Evolutionary conservation across 257 asterid genomes (phyloP), one percentile per base, ranked within the genome.

Genomic region (Nicotiana tomentosiformis): DNA sequence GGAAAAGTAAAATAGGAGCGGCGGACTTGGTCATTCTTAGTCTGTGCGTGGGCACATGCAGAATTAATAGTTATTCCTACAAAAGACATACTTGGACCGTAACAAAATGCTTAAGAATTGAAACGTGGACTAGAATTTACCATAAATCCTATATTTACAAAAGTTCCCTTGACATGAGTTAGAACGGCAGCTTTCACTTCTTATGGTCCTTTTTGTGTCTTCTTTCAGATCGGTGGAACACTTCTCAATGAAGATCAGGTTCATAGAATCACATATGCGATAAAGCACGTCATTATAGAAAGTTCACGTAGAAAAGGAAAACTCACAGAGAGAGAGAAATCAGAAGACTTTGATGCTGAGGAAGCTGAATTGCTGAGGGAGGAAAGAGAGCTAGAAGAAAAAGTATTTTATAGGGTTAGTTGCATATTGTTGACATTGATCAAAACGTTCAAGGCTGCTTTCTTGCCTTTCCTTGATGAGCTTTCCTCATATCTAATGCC

Each of bases 371-470:
- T 94, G 84, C 94, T 96, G 61, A 91, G 83, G 84, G 97, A 93
- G 91, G 98, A 96, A 90, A 92, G 92, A 67, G 98, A 94, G 89
- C 96, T 89, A 88, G 99, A 94, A 87, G 98, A 93, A 89, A 94
- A 92, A 87, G 94, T 94, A 65, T 91, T 4, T 80, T 85, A 17
- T 17, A 14, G 93, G 99, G 90, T 94, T 85, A 96, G 98, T 88
- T 95, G 94, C 86, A 88, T 94, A 56, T 77, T 94, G 85, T 94
- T 95, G 60, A 94, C 98, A 20, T 84, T 96, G 87, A 93, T 96
- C 72, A 93, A 96, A 90, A 92, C 94, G 74, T 96, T 91, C 86
- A 91, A 92, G 89, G 89, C 90, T 53, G 86, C 97, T 66, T 94
- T 96, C 93, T 92, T 96, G 87, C 98, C 98, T 43, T 94, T 96